Evolutionary conservation across 768 basidiomycete species (phyloP), one percentile per base, ranked within the genome.

Genomic region (Rhodocollybia butyracea): DNA sequence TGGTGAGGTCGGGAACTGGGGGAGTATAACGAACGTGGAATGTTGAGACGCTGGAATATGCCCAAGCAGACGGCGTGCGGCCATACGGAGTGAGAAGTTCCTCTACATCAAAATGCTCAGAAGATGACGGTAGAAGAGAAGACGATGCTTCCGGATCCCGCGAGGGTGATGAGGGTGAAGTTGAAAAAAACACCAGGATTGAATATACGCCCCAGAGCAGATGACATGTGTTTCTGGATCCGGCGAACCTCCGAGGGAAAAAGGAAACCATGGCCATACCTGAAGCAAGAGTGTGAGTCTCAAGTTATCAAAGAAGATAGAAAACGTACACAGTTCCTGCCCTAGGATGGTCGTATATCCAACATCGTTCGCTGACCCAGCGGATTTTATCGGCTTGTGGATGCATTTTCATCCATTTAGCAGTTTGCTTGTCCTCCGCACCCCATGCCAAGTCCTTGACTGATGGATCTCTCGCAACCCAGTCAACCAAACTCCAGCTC

Each of bases 281-380:
- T 93, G 63, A 10, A 57, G 47, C 46, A 54, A 40, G 54, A 45
- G 31, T 57, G 22, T 32, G 19, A 34, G 27, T 50, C 7, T 22
- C 22, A 12, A 17, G 32, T 31, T 32, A 57, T 43, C 27, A 50
- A 54, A 54, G 42, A 54, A 52, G n/a, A n/a, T n/a, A n/a, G 29
- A 43, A 38, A 27, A 51, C 90, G 65, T 76, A 94, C 85, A 96
- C 94, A 19, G 95, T 97, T 46, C 91, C 89, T 15, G 91, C 85
- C 46, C 93, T 87, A 2, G 96, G 96, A 71, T 98, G 96, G 66
- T 99, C 95, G 70, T 99, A 98, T 60, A 99, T 92, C 91, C 93
- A 96, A 70, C 96, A 98, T 26, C 88, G 83, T 66, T 99, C 95
- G 61, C 89, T 87, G 30, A 80, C 79, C 95, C 96, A 98, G 41